phyloP scores from a whole-genome alignment of 495 filamentous ascomycete species.

The Penicillium coprophilum region DNA sequence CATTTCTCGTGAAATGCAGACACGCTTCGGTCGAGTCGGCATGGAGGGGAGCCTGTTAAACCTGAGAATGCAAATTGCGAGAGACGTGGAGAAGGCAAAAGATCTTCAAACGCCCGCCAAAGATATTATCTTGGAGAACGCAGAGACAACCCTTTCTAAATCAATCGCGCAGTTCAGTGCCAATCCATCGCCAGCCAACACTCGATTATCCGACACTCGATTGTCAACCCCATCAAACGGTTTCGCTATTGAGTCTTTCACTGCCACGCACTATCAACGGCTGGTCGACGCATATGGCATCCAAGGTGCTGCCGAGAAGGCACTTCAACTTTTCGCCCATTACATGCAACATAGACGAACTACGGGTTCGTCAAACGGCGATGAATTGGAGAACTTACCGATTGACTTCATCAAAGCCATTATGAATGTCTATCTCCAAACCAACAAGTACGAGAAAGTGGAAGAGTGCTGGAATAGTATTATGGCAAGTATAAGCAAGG shows the following conservation, averaged over 20 bases:
- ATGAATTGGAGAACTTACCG: conserved; percentile 40
- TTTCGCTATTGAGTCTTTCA: conserved; percentile 35
- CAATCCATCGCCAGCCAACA: conserved; percentile 27
- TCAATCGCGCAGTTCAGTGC: conserved; percentile 31
- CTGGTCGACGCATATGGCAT: conserved; percentile 64
- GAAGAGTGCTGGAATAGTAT: conserved; percentile 65
- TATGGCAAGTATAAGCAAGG: conserved; percentile 48
- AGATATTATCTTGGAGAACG: conserved; percentile 28
- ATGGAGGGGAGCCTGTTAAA: conserved; percentile 47
- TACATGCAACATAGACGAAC: conserved; percentile 41
- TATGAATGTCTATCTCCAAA: conserved; percentile 61
- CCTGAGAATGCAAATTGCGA: conserved; percentile 43
- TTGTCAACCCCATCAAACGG: conserved; percentile 15
- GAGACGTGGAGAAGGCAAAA: conserved; percentile 28
- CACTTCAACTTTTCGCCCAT: conserved; percentile 56
- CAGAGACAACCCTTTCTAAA: conserved; percentile 39
- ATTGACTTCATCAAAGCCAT: conserved; percentile 60
- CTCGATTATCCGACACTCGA: conserved; percentile 24
- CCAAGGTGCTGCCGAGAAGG: conserved; percentile 52
- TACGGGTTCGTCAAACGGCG: conserved; percentile 21
- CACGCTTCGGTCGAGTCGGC: conserved; percentile 43
- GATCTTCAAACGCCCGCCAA: conserved; percentile 8
- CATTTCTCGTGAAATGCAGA: conserved; percentile 53
- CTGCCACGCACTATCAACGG: conserved; percentile 53
- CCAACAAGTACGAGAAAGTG: conserved; percentile 57